These are phyloP conservation scores for Cercospora citrullina DNA, from an alignment of 2,329 filamentous ascomycete genomes.

Conservation along the genomic window DNA sequence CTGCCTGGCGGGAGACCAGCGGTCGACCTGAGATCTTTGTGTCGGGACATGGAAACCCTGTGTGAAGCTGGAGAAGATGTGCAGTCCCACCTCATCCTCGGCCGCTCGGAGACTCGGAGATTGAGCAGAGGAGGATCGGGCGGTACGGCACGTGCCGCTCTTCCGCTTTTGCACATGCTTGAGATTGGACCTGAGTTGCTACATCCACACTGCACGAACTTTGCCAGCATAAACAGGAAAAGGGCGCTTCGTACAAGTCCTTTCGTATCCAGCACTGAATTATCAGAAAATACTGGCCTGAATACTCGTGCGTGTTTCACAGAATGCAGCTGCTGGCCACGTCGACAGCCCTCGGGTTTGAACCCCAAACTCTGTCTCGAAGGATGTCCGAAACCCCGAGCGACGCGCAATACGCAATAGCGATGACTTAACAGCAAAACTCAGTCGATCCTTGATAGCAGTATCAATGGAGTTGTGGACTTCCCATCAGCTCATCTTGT, in stretches of 20 bases:
- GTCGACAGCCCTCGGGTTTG: background rate
- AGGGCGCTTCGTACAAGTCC: background rate
- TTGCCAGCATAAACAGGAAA: background rate
- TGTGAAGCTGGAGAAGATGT: background rate
- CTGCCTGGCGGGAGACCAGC: background rate
- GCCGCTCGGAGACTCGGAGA: background rate
- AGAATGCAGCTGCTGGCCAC: background rate
- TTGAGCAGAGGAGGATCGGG: background rate
- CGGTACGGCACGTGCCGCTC: background rate
- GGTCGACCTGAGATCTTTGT: background rate
- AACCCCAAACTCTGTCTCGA: background rate
- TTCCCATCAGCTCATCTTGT: background rate
- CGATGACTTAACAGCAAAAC: background rate
- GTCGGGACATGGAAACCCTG: background rate
- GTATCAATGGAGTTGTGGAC: background rate
- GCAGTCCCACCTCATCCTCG: background rate
- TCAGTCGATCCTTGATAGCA: background rate
- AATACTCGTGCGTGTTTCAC: too few relatives aligned
- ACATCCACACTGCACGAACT: background rate
- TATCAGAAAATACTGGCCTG: too few relatives aligned
- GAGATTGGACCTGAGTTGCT: background rate
- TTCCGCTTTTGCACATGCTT: background rate
- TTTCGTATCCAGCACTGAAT: too few relatives aligned
- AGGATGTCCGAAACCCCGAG: background rate
- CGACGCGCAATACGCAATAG: background rate